phyloP scores from a whole-genome alignment of 225 moss, liverwort and hornwort genomes.

The Polytrichum formosum region DNA sequence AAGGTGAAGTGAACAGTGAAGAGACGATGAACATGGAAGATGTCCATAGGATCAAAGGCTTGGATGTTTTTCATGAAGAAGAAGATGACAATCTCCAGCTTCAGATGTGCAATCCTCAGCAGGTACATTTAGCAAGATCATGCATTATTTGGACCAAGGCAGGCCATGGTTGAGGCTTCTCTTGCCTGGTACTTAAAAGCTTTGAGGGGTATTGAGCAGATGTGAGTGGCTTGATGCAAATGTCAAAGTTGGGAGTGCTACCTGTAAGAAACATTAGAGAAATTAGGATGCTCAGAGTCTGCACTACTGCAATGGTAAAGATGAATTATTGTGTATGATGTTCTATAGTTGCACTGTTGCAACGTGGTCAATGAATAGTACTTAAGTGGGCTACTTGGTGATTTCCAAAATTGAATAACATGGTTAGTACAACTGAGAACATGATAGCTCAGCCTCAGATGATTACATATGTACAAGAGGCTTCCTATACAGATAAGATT shows the following conservation, averaged over 20 bases:
- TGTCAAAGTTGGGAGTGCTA: background rate
- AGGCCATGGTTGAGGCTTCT: background rate
- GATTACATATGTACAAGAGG: too few species aligned
- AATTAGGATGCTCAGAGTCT: background rate
- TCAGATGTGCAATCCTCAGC: conserved; percentile 48
- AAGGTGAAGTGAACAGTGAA: conserved; percentile 30
- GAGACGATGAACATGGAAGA: conserved; percentile 30
- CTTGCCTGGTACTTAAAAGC: background rate
- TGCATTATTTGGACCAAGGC: background rate
- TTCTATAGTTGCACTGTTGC: background rate
- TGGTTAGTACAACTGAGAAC: too few species aligned
- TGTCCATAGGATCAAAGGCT: conserved; percentile 20
- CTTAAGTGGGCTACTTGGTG: background rate
- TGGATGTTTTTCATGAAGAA: conserved; percentile 22
- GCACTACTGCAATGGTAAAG: background rate
- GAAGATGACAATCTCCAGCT: conserved; percentile 41
- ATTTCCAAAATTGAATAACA: background rate
- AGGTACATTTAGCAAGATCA: conserved; percentile 21
- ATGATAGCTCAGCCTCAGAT: too few species aligned
- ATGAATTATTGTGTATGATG: background rate
- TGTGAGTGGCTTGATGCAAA: background rate
- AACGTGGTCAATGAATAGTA: background rate
- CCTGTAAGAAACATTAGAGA: background rate
- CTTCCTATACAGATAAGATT: too few species aligned
- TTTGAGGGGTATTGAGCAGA: background rate